These are phyloP conservation scores for Solanum hybrid DNA, from an alignment of 305 asterid species.

Conservation along the genomic window DNA sequence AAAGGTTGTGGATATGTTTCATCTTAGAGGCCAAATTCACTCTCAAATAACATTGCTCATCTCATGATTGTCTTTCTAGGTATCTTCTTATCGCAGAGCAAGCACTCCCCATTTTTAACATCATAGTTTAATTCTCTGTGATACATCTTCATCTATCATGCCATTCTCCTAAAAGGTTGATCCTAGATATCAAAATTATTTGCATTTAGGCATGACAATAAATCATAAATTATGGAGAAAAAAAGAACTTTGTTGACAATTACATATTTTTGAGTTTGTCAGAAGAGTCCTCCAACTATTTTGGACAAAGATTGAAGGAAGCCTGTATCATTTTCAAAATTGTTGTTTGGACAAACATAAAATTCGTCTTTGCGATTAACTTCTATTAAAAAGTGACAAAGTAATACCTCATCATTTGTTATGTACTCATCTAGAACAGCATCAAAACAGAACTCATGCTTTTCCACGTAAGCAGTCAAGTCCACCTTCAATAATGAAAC, in stretches of 20 bases:
- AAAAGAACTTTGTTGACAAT: neutral
- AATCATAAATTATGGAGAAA: neutral
- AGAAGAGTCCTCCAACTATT: too few relatives aligned
- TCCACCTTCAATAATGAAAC: constrained; percentile 62
- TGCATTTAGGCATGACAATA: neutral
- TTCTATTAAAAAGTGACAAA: neutral
- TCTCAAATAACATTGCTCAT: neutral
- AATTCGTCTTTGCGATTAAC: neutral
- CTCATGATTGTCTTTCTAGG: neutral
- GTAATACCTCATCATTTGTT: constrained; percentile 87
- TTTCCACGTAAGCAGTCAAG: constrained; percentile 97
- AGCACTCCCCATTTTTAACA: neutral
- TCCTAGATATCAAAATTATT: neutral
- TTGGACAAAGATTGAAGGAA: neutral
- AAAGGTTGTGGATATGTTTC: neutral
- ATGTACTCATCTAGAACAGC: constrained; percentile 92
- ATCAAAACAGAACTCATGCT: constrained; percentile 96
- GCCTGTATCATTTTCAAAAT: neutral
- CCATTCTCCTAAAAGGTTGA: neutral
- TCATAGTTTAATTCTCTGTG: neutral
- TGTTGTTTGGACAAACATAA: neutral
- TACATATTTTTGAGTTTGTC: too few relatives aligned
- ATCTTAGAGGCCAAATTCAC: neutral
- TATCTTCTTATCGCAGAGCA: neutral
- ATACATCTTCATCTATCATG: neutral